Base-by-base conservation (phyloP, 108 stramenopile species). In the Cyclotella choctawhatcheeana region DNA sequence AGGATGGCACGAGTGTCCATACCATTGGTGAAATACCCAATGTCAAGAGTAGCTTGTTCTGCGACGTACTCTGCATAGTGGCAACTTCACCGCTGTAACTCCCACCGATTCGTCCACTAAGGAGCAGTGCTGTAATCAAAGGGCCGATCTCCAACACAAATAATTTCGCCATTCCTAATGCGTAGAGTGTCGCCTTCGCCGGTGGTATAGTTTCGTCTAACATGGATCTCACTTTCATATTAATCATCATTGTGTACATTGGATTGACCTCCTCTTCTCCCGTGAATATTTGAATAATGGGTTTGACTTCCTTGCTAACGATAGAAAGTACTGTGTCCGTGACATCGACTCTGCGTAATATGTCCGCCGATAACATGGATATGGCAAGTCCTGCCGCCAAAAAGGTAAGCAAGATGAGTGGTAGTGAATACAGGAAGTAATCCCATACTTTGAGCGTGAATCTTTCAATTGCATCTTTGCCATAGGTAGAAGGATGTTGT, bases 71-170 rank as follows among this genome's bases (percentile, higher is more conserved):
- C 45, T 91, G 87, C 84, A 93, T 85, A 7, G 89, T 90, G 4
- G 89, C 92, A 18, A 90, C 82, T 61, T 91, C 87, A 1, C 92
- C 92, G 5, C 89, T 84, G 76, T 93, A 93, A 43, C 77, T 74
- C 45, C 92, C 92, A 17, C 92, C 92, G 37, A 93, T 88, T 24
- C 92, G 74, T 25, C 92, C 92, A 65, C 88, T 89, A 3, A 93
- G 68, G 25, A 93, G 63, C 31, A 93, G 47, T 2, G 89, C 85
- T 35, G 92, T 90, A 45, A 93, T 76, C 21, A 93, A 74, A 0
- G 92, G 92, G 5, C 92, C 92, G 27, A 93, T 83, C 60, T 93
- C 92, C 71, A 93, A 70, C 3, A 89, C 86, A 67, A 93, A 93
- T 21, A 93, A 59, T 59, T 90, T 90, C 13, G 89, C 82, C 85